Evolutionary conservation across 306 rosid genomes (phyloP).

Genomic region (Prunus kanzakura): DNA sequence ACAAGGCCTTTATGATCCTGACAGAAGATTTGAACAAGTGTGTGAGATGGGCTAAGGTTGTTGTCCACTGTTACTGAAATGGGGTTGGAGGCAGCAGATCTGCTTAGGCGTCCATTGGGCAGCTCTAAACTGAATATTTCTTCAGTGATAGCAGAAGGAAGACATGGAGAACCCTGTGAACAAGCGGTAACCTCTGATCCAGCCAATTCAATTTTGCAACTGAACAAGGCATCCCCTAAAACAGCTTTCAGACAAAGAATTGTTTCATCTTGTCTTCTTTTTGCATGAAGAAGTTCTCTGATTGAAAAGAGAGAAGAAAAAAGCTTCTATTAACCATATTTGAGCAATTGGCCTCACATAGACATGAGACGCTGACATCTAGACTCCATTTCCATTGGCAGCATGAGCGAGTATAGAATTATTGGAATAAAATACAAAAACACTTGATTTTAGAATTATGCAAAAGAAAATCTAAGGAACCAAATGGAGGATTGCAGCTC

Average conservation of each 20-base stretch:
- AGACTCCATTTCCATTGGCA: neutral
- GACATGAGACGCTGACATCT: neutral
- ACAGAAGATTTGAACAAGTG: constrained; percentile 45
- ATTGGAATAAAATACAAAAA: neutral
- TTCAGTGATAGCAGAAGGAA: constrained; percentile 44
- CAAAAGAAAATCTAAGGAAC: neutral
- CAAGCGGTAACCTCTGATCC: constrained; percentile 42
- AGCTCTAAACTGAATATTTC: constrained; percentile 49
- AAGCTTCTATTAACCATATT: neutral
- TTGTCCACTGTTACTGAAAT: constrained; percentile 43
- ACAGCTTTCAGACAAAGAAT: constrained; percentile 29
- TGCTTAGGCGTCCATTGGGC: constrained; percentile 22
- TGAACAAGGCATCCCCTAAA: constrained; percentile 30
- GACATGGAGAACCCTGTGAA: constrained; percentile 37
- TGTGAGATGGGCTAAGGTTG: constrained; percentile 53
- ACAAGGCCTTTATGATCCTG: constrained; percentile 58
- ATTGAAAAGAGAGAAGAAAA: neutral
- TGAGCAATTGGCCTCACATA: neutral
- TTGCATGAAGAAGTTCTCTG: constrained; percentile 51
- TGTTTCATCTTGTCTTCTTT: constrained; percentile 45
- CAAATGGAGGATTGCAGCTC: neutral
- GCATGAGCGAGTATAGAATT: neutral
- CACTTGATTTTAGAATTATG: neutral
- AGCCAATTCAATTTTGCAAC: constrained; percentile 51
- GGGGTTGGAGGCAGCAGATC: constrained; percentile 30